Percentiles rank a stretch among this genome's conserved stretches.
Evolutionary conservation across 2,329 filamentous ascomycete species (phyloP).

Genomic region (Exophiala dermatitidis): DNA sequence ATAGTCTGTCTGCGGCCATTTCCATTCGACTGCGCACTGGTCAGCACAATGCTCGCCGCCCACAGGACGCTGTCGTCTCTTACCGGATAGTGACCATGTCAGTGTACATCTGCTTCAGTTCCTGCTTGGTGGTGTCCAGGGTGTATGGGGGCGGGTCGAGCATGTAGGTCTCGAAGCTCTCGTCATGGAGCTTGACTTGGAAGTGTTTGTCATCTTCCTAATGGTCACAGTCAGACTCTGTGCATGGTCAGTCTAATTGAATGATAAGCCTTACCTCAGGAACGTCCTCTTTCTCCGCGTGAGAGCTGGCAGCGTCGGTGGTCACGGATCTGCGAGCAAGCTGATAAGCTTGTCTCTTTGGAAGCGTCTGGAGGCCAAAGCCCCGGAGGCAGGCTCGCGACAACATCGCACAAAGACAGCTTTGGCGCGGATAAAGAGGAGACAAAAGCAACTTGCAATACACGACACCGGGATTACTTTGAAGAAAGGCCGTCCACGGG

Average conservation of each 20-base stretch:
- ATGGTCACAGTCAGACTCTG: slow-evolving; percentile 8
- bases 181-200: slow-evolving; percentile 84
- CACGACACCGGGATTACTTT: background rate
- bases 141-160: slow-evolving; percentile 93
- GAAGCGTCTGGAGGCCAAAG: slow-evolving; percentile 29
- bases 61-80: slow-evolving; percentile 29
- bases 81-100: slow-evolving; percentile 95
- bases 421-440: slow-evolving; percentile 4
- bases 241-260: slow-evolving; percentile 1
- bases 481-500: slow-evolving; percentile 4
- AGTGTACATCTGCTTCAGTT: slow-evolving; percentile 98
- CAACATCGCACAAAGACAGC: slow-evolving; percentile 19
- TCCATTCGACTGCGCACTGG: slow-evolving; percentile 75
- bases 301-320: slow-evolving; percentile 86
- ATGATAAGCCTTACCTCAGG: slow-evolving; percentile 55
- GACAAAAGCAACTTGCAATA: slow-evolving; percentile 1
- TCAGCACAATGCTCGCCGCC: background rate
- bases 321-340: slow-evolving; percentile 70
- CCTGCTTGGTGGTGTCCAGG: slow-evolving; percentile 88
- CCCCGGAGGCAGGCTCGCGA: slow-evolving; percentile 25
- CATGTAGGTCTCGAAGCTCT: slow-evolving; percentile 99
- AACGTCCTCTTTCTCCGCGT: slow-evolving; percentile 70
- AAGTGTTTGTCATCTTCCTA: slow-evolving; percentile 93
- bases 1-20: slow-evolving; percentile 96
- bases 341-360: slow-evolving; percentile 40